These are phyloP conservation scores for Aureobasidium sp. DNA, from an alignment of 2,329 filamentous ascomycete species.

Conservation along the genomic window DNA sequence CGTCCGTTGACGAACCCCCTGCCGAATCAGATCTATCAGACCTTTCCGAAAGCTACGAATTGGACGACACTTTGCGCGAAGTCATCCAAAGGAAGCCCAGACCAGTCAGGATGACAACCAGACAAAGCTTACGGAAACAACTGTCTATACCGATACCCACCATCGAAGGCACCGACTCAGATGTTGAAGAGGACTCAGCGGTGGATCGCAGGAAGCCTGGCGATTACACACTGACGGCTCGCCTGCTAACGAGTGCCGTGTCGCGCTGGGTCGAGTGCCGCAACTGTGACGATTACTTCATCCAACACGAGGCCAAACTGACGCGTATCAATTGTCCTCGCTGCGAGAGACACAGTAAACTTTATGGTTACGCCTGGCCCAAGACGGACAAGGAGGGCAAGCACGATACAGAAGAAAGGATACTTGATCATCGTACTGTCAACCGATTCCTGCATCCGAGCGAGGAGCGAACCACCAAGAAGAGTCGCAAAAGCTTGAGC, in stretches of 20 bases:
- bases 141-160: conserved; percentile 21
- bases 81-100: conserved; percentile 31
- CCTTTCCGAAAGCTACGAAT: conserved; percentile 31
- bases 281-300: conserved; percentile 73
- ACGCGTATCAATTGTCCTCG: conserved; percentile 81
- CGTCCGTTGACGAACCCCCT: conserved; percentile 13
- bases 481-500: conserved; percentile 28
- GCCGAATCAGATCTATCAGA: conserved; percentile 34
- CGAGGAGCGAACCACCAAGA: conserved; percentile 29
- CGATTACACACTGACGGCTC: conserved; percentile 70
- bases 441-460: conserved; percentile 69
- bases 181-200: not conserved
- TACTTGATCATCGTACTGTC: conserved; percentile 79
- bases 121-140: conserved; percentile 17
- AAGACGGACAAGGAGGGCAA: conserved; percentile 80
- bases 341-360: conserved; percentile 89
- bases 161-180: conserved; percentile 21
- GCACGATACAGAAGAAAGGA: conserved; percentile 58
- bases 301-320: conserved; percentile 81
- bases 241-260: conserved; percentile 69
- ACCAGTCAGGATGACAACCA: conserved; percentile 15
- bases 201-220: conserved; percentile 33
- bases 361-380: conserved; percentile 93
- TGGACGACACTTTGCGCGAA: conserved; percentile 32
- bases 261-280: conserved; percentile 83